phyloP scores from a whole-genome alignment of 768 basidiomycete species.

The Cyclocybe cylindracea region DNA sequence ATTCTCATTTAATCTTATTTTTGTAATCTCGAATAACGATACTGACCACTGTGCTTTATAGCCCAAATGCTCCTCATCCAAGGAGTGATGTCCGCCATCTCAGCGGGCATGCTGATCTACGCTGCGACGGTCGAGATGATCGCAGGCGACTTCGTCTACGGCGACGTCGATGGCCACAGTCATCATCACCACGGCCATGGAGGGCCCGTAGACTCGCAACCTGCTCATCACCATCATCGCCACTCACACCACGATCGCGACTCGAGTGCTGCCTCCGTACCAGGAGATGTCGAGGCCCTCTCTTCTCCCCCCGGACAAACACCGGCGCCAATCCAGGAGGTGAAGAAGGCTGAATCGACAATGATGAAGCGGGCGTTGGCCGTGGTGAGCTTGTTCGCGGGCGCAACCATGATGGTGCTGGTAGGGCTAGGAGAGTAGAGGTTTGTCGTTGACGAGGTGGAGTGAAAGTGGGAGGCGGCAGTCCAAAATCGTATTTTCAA shows the following conservation, averaged over 20 bases:
- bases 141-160: constrained; percentile 82
- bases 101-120: constrained; percentile 83
- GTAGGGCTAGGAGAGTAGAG: constrained; percentile 47
- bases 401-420: constrained; percentile 64
- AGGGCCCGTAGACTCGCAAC: constrained; percentile 7
- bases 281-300: not conserved
- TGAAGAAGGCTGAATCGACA: constrained; percentile 8
- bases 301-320: not conserved
- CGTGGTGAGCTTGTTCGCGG: constrained; percentile 59
- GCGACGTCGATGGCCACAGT: constrained; percentile 41
- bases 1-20: not conserved
- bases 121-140: constrained; percentile 87
- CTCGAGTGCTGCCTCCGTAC: not conserved
- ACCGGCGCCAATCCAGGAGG: not conserved
- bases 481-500: too few species aligned
- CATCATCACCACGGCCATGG: constrained; percentile 28
- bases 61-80: constrained; percentile 57
- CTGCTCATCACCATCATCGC: constrained; percentile 2
- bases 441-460: too few species aligned
- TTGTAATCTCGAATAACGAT: not conserved
- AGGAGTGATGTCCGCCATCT: constrained; percentile 80
- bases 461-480: too few species aligned
- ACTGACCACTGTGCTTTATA: constrained; percentile 13
- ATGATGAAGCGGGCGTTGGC: constrained; percentile 52
- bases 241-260: constrained; percentile 8